Conservation (phyloP, 2,329 filamentous ascomycete species). For the Rhytidhysteron rufulum region DNA sequence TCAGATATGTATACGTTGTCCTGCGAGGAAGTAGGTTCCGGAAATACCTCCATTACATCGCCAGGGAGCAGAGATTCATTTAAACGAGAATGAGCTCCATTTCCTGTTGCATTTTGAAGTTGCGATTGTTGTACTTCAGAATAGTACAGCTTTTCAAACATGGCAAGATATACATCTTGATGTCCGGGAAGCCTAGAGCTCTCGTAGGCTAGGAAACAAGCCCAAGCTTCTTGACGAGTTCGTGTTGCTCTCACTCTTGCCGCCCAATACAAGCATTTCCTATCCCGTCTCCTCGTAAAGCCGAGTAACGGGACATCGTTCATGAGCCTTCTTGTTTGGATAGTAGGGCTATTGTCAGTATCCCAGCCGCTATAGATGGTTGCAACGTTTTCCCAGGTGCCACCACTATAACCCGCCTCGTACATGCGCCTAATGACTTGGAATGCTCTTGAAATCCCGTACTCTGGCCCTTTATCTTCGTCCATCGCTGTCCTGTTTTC, state of each 20-base stretch:
- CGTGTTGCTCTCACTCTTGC: constrained; percentile 57
- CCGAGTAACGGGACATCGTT: constrained; percentile 8
- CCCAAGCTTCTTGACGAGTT: constrained; percentile 62
- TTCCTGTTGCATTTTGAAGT: constrained; percentile 1
- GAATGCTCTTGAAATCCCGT: constrained; percentile 55
- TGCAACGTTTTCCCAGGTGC: constrained; percentile 52
- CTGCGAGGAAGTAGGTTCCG: constrained; percentile 56
- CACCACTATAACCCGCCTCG: constrained; percentile 54
- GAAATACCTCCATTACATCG: constrained; percentile 53
- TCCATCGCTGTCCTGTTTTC: constrained; percentile 59
- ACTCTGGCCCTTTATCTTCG: constrained; percentile 52
- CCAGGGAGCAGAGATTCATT: constrained; percentile 50
- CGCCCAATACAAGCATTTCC: constrained; percentile 46
- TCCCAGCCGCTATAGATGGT: constrained; percentile 60
- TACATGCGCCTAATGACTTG: constrained; percentile 54
- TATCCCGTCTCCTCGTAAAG: constrained; percentile 1
- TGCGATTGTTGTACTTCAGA: constrained; percentile 12
- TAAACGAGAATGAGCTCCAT: background rate
- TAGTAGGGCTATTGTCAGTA: constrained; percentile 58
- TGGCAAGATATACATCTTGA: constrained; percentile 50
- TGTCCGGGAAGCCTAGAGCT: constrained; percentile 36
- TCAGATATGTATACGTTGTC: constrained; percentile 64
- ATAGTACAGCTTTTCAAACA: constrained; percentile 54
- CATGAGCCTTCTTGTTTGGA: constrained; percentile 54
- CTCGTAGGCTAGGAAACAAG: constrained; percentile 57